phyloP scores from a whole-genome alignment of 208 protist genomes.

The Acanthamoeba culbertsoni region DNA sequence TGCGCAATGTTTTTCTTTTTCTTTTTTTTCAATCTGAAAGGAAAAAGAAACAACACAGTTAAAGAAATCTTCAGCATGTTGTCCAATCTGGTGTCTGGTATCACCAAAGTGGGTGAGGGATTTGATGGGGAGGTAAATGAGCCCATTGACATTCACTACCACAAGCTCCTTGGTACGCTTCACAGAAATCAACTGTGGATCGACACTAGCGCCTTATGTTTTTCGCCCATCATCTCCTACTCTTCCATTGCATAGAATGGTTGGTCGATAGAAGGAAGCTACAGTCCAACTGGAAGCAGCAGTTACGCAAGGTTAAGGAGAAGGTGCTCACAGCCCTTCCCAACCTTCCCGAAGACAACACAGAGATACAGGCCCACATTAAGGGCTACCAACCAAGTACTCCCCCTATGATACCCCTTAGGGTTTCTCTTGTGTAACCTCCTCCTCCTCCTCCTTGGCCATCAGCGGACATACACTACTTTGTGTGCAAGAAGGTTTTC shows the following conservation, averaged over 20 bases:
- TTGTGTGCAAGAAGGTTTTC: slow-evolving; percentile 31
- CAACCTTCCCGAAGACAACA: neutral
- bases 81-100: slow-evolving; percentile 1
- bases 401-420: neutral
- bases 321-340: neutral
- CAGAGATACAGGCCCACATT: neutral
- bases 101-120: slow-evolving; percentile 15
- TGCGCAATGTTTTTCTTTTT: neutral
- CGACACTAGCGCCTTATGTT: too few species aligned
- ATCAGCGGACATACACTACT: slow-evolving; percentile 38
- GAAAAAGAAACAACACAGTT: neutral
- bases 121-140: slow-evolving; percentile 23
- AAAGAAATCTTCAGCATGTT: neutral
- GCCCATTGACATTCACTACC: slow-evolving; percentile 20
- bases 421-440: too few species aligned
- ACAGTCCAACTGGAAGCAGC: slow-evolving; percentile 18
- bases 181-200: too few species aligned
- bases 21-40: neutral
- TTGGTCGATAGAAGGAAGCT: neutral
- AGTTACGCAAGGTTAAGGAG: neutral
- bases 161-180: slow-evolving; percentile 1
- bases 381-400: slow-evolving; percentile 17
- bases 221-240: too few species aligned
- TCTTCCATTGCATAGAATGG: slow-evolving; percentile 7
- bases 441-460: neutral